Base-by-base conservation (phyloP, 225 moss, liverwort and hornwort species). In the Straminergon stramineum region DNA sequence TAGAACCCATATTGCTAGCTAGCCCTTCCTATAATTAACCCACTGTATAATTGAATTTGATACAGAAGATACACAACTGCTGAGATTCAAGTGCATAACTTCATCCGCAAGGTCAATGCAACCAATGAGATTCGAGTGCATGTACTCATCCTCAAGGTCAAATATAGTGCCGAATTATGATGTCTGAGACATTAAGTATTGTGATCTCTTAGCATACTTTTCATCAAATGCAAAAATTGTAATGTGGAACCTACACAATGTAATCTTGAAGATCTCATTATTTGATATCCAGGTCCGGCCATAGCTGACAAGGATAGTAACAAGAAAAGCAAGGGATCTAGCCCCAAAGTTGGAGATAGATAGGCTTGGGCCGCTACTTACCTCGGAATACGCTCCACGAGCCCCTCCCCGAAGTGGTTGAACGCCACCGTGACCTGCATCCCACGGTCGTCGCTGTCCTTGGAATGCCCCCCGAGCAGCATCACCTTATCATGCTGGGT, bases 401-500 rank as follows among this genome's bases (percentile, higher is more conserved):
- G 92, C 35, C 86, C 93, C 61, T 90, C 85, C 8, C 95, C 95
- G 62, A 93, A 95, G 88, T 93, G 95, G 88, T 95, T 93, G 92
- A 93, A 93, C 10, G 93, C 93, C 69, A 93, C 87, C 11, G 91
- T 95, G 32, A 95, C 92, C 55, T 95, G 92, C 95, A 95, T 95
- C 27, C 63, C 34, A 31, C 76, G 89, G 86, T 95, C 93, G 65
- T 76, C 85, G 19, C 64, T 81, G 90, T 91, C 90, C 32, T 87
- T 57, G 2, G 91, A 86, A 64, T 93, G 93, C 48, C 91, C 93
- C 6, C 93, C 93, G 28, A 95, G 84, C 17, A 95, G 91, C 95
- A 95, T 95, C 87, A 93, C 93, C 80, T 93, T 95, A n/a, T 95
- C 95, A 20, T 95, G 95, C 32, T 91, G 67, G 31, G 93, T 93